These are phyloP conservation scores for Drosera spatulata DNA, from an alignment of 179 eudicot species.

Conservation along the genomic window DNA sequence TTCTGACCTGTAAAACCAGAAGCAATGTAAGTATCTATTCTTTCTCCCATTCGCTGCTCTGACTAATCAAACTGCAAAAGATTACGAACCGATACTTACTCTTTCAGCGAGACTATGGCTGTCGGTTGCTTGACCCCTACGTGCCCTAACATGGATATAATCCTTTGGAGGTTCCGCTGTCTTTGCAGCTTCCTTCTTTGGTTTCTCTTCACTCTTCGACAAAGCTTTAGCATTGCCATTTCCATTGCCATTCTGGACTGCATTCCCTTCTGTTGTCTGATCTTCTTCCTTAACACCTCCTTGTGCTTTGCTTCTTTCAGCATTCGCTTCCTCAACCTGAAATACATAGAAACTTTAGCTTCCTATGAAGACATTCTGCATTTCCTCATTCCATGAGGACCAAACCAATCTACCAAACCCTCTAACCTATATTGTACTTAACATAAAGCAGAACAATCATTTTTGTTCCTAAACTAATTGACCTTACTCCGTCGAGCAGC, in stretches of 20 bases:
- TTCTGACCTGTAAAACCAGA: conserved; percentile 42
- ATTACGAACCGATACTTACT: conserved; percentile 18
- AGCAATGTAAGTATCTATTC: neutral
- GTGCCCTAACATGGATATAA: conserved; percentile 93
- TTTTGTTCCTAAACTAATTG: too few relatives aligned
- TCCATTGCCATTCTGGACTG: conserved; percentile 3
- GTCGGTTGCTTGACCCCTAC: conserved; percentile 96
- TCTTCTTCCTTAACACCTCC: conserved; percentile 21
- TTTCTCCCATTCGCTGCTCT: neutral
- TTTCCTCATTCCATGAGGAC: neutral
- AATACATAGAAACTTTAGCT: neutral
- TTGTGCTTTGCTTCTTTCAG: conserved; percentile 54
- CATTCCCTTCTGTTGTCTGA: conserved; percentile 6
- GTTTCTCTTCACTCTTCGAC: conserved; percentile 16
- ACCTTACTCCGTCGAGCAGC: too few relatives aligned
- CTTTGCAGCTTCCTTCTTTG: conserved; percentile 37
- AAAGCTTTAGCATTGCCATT: conserved; percentile 8
- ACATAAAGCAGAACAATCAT: too few relatives aligned
- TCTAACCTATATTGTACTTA: neutral
- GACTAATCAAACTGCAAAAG: neutral
- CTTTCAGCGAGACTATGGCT: conserved; percentile 20
- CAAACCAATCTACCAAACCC: neutral
- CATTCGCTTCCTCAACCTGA: conserved; percentile 48
- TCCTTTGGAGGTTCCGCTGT: conserved; percentile 65
- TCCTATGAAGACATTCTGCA: neutral